Percentiles rank a stretch among this genome's conserved stretches.
phyloP scores from a whole-genome alignment of 2,329 filamentous ascomycete species.

The Cordyceps pruinosa region DNA sequence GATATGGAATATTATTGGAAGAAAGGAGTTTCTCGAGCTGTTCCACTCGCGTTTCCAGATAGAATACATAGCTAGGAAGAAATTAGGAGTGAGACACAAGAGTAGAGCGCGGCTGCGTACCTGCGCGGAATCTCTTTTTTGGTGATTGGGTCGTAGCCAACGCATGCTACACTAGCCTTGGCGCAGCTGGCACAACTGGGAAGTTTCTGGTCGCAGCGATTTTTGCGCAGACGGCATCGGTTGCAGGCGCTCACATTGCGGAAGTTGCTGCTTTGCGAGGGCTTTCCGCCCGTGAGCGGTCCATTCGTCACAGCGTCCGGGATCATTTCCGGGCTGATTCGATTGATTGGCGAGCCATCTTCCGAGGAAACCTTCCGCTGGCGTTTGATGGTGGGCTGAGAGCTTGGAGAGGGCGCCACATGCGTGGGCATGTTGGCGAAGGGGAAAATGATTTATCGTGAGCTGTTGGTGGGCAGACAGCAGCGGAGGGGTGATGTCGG shows the following conservation, averaged over 20 bases:
- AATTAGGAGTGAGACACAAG: neutral
- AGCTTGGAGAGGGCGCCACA: slow-evolving; percentile 46
- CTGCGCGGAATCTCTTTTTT: slow-evolving; percentile 91
- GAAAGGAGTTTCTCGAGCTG: slow-evolving; percentile 73
- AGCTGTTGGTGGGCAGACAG: neutral
- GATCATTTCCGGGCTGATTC: slow-evolving; percentile 23
- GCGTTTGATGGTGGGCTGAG: slow-evolving; percentile 48
- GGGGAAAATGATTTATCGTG: neutral
- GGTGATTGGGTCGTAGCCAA: slow-evolving; percentile 93
- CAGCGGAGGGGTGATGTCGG: neutral
- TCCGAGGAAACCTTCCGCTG: slow-evolving; percentile 47
- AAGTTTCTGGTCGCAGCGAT: slow-evolving; percentile 87
- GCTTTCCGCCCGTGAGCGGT: slow-evolving; percentile 32
- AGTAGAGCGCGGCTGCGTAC: slow-evolving; percentile 46
- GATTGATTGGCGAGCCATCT: slow-evolving; percentile 35
- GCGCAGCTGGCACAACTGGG: slow-evolving; percentile 88
- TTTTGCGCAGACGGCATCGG: slow-evolving; percentile 85
- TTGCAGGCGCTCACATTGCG: slow-evolving; percentile 93
- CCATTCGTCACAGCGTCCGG: slow-evolving; percentile 21
- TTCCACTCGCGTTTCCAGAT: slow-evolving; percentile 78
- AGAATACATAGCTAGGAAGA: slow-evolving; percentile 73
- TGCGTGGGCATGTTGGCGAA: slow-evolving; percentile 28
- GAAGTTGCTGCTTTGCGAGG: slow-evolving; percentile 59
- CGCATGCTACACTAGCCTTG: slow-evolving; percentile 85
- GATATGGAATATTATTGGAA: slow-evolving; percentile 63